A percentile compares a stretch with the other conserved stretches of the same genome.
Evolutionary conservation across 306 rosid genomes (phyloP).

Genomic region (Castanea crenata): DNA sequence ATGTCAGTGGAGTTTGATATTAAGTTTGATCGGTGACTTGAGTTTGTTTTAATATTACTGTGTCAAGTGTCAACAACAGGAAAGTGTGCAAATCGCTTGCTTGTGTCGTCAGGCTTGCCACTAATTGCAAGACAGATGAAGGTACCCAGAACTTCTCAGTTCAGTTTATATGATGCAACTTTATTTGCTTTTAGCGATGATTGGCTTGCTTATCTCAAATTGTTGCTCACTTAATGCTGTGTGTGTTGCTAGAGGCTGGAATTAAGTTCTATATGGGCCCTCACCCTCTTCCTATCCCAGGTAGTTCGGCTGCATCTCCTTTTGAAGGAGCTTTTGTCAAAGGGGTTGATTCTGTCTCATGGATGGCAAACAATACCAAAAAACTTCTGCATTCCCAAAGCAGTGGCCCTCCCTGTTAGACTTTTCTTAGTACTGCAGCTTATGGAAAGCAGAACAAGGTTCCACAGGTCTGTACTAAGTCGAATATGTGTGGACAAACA

Average conservation of each 20-base stretch:
- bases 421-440: slow-evolving; percentile 79
- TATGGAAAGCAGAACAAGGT: slow-evolving; percentile 81
- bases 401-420: slow-evolving; percentile 81
- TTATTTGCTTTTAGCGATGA: slow-evolving; percentile 3
- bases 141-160: slow-evolving; percentile 27
- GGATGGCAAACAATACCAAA: slow-evolving; percentile 90
- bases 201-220: slow-evolving; percentile 18
- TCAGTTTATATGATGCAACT: slow-evolving; percentile 20
- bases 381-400: slow-evolving; percentile 49
- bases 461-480: slow-evolving; percentile 65
- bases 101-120: slow-evolving; percentile 78
- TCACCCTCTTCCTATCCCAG: slow-evolving; percentile 70
- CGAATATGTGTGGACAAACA: not conserved
- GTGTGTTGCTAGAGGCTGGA: slow-evolving; percentile 64
- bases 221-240: slow-evolving; percentile 18
- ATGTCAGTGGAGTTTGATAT: not conserved
- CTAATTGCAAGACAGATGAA: slow-evolving; percentile 82
- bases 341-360: slow-evolving; percentile 81
- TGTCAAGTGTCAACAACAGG: slow-evolving; percentile 42
- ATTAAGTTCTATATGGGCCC: slow-evolving; percentile 94
- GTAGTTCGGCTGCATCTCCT: slow-evolving; percentile 40
- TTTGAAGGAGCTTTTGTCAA: slow-evolving; percentile 93
- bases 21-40: not conserved
- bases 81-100: slow-evolving; percentile 94
- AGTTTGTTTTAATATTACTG: slow-evolving; percentile 13